Evolutionary conservation across 345 rosid genomes (phyloP).

Genomic region (Cardamine occulta): DNA sequence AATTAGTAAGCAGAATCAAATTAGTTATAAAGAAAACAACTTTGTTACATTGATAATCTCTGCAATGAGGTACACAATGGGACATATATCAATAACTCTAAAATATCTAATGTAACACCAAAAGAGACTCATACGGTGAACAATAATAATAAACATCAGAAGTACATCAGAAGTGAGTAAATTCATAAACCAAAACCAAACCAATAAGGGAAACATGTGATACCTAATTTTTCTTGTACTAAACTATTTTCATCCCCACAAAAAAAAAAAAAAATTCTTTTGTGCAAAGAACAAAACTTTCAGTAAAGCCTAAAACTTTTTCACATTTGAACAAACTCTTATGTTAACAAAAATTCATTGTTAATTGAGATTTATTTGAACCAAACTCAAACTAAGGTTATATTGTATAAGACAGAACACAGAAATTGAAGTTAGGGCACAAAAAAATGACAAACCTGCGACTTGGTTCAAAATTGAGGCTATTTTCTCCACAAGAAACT

Average conservation of each 20-base stretch:
- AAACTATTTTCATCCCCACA: background rate
- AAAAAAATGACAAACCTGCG: conserved; percentile 49
- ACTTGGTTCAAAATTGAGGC: conserved; percentile 51
- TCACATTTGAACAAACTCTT: background rate
- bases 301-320: conserved; percentile 4
- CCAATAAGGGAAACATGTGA: conserved; percentile 4
- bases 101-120: conserved; percentile 31
- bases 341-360: background rate
- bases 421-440: conserved; percentile 19
- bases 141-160: background rate
- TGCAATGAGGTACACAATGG: conserved; percentile 38
- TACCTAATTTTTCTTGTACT: conserved; percentile 1
- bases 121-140: conserved; percentile 15
- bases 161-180: conserved; percentile 39
- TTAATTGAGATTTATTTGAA: background rate
- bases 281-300: conserved; percentile 11
- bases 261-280: background rate
- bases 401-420: background rate
- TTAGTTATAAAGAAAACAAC: conserved; percentile 1
- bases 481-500: conserved; percentile 58
- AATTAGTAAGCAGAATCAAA: background rate
- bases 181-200: conserved; percentile 24
- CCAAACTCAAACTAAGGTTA: background rate
- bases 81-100: conserved; percentile 36
- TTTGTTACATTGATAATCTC: conserved; percentile 39